Evolutionary conservation across 176 grass and related monocot genomes (phyloP), one percentile per base, ranked within the genome.

Genomic region (Aegilops umbellulata): DNA sequence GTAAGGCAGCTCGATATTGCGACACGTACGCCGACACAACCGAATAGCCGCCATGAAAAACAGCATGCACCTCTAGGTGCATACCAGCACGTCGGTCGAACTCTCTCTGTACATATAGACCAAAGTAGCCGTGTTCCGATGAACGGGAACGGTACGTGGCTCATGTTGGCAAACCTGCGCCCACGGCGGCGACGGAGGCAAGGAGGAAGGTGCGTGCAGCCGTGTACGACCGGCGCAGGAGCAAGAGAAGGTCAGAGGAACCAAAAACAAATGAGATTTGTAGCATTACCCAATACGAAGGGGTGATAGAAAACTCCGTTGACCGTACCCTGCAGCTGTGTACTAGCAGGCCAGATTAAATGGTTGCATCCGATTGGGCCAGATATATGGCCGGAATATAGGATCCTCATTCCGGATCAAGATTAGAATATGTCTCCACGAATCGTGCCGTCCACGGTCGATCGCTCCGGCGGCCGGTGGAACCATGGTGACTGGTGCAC

Each of bases 191-290:
- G 65, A 34, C 39, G 66, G 62, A 73, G 31, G 10, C 41, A 16
- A 32, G 2, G 5, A 79, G 65, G 17, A 73, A 74, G 32, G 46
- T 35, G 26, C 16, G 23, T 31, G 42, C 57, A 82, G 8, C 6
- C 64, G 78, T 78, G 75, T 60, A 53, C 9, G 79, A 72, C 88
- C 5, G 5, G 24, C 42, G 32, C 68, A 85, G 39, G 16, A 36
- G 19, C 35, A 22, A 3, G 36, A 44, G 7, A 13, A 34, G 38
- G 83, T 90, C 79, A 90, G 77, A 68, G n/a, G 38, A 64, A 23
- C 24, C 26, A 83, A 42, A 57, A 46, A 44, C 51, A 84, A 36
- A 82, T 26, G 35, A 74, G 4, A 64, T 39, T 39, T 39, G 10
- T 39, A 39, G 38, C 38, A 39, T 39, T 39, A 2, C 38, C 38